Evolutionary conservation across 1,139 yeast genomes (phyloP), one percentile per base, ranked within the genome.

Genomic region (Yamadazyma spencermartinsiae): DNA sequence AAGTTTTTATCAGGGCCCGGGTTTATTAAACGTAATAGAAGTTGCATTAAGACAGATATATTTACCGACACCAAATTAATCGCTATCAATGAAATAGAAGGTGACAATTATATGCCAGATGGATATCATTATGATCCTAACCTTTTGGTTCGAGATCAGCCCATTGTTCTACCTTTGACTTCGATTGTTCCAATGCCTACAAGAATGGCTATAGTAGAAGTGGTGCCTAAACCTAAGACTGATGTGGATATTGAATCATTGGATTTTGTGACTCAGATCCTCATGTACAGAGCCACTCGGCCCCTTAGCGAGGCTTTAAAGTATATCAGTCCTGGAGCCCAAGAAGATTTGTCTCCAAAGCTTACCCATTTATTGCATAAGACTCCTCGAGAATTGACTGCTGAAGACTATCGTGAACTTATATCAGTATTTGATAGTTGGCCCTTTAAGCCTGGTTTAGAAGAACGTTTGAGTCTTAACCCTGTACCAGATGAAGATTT

Each of bases 321-420:
- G 11, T 68, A 75, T 13, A 60, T 90, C 12, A 95, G 95, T 0
- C 90, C 95, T 1, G 97, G 96, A 1, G 96, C 94, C 0, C 74
- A 63, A 4, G 85, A 80, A n/a, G 80, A 82, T 44, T 71, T 81
- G 39, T 44, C 48, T 0, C 63, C 65, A 2, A 27, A 39, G 19
- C 33, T 49, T 6, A 11, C 15, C 7, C 56, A 62, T 11, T 28
- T 40, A 2, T 55, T 74, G 6, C 55, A 72, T 9, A 76, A 71
- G 43, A 53, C 58, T 3, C 77, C 86, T 0, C 60, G 65, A 14
- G 74, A 75, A 2, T 61, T 89, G 41, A 65, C 79, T 0, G 54
- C 67, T 4, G 76, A 74, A 1, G 94, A 88, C 14, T 68, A 83
- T 44, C 44, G 67, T 6, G 50, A 56, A 4, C 55, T 90, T 7